phyloP scores from a whole-genome alignment of 129 eudicot species.

The Heracleum sosnowskyi region DNA sequence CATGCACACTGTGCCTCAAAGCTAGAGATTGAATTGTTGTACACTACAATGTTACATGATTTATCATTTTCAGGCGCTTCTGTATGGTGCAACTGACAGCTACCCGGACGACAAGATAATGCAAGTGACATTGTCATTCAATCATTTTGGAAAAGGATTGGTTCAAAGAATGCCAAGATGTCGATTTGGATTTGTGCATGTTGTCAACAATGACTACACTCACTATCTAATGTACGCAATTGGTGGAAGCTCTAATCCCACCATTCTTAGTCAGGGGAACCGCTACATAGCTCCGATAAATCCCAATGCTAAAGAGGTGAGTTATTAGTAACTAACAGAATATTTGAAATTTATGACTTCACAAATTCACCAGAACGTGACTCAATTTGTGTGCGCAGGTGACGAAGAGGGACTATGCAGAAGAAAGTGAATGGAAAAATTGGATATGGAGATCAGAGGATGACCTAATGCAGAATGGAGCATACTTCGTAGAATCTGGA shows the following conservation, averaged over 20 bases:
- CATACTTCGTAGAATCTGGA: constrained; percentile 46
- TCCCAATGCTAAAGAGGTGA: constrained; percentile 52
- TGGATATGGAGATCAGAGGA: constrained; percentile 56
- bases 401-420: constrained; percentile 50
- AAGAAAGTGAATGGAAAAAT: constrained; percentile 32
- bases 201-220: constrained; percentile 61
- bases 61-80: constrained; percentile 24
- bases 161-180: constrained; percentile 60
- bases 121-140: constrained; percentile 63
- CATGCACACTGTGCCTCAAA: background rate
- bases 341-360: background rate
- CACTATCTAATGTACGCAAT: constrained; percentile 63
- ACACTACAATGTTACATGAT: background rate
- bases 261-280: constrained; percentile 57
- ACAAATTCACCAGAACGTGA: background rate
- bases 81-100: constrained; percentile 53
- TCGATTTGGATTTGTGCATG: constrained; percentile 50
- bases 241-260: constrained; percentile 57
- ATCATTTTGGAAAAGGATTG: constrained; percentile 56
- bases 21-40: background rate
- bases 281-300: constrained; percentile 43
- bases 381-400: constrained; percentile 20
- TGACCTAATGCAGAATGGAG: constrained; percentile 52
- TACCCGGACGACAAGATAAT: constrained; percentile 25
- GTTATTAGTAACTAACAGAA: background rate